Evolutionary conservation across 495 filamentous ascomycete genomes (phyloP).

Genomic region (Neurospora cerealis): DNA sequence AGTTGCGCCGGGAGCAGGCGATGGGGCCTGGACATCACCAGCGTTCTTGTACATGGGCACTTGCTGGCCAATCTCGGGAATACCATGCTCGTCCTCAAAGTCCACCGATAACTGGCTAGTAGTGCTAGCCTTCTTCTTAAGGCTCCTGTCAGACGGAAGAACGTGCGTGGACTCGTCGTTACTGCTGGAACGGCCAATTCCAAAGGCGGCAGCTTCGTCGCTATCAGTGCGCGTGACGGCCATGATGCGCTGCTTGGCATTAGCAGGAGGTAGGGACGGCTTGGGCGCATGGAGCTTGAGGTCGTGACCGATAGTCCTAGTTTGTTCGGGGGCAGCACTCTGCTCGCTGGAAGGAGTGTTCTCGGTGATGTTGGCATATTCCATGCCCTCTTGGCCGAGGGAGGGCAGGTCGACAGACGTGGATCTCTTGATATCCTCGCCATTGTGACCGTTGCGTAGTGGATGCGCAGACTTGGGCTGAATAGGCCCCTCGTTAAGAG

Average conservation of each 20-base stretch:
- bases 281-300: slow-evolving; percentile 86
- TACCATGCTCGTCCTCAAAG: slow-evolving; percentile 63
- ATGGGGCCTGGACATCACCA: slow-evolving; percentile 93
- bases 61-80: slow-evolving; percentile 79
- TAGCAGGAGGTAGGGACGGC: slow-evolving; percentile 66
- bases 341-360: slow-evolving; percentile 14
- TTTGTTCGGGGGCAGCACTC: slow-evolving; percentile 49
- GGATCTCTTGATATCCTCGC: slow-evolving; percentile 48
- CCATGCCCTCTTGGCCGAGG: slow-evolving; percentile 78
- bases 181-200: slow-evolving; percentile 57
- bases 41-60: slow-evolving; percentile 93
- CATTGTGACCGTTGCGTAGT: slow-evolving; percentile 32
- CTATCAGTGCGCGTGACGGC: slow-evolving; percentile 85
- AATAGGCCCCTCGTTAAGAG: slow-evolving; percentile 57
- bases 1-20: slow-evolving; percentile 56
- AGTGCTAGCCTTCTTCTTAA: slow-evolving; percentile 55
- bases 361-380: slow-evolving; percentile 61
- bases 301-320: slow-evolving; percentile 67
- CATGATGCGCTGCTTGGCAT: slow-evolving; percentile 70
- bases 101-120: slow-evolving; percentile 45
- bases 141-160: slow-evolving; percentile 24
- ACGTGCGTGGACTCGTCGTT: slow-evolving; percentile 29
- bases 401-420: slow-evolving; percentile 75
- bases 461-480: slow-evolving; percentile 15
- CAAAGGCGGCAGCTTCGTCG: slow-evolving; percentile 67